Conservation (phyloP, 805 yeast species). For the Candida ascalaphidarum region DNA sequence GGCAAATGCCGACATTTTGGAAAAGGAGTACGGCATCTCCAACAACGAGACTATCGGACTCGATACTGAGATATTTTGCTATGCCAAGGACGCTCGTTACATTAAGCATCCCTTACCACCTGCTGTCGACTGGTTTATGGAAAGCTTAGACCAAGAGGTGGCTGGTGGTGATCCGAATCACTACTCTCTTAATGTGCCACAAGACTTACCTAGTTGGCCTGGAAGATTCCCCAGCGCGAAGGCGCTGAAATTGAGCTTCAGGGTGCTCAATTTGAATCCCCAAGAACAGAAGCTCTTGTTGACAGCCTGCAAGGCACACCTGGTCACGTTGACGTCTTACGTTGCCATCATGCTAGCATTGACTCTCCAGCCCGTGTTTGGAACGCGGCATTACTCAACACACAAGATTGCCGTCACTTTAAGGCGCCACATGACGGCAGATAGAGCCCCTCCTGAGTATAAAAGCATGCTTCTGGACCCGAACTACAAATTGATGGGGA, state of each 20-base stretch:
- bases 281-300: slow-evolving; percentile 14
- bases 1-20: slow-evolving; percentile 2
- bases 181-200: too few species aligned
- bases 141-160: slow-evolving; percentile 11
- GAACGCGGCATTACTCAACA: slow-evolving; percentile 13
- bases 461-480: slow-evolving; percentile 7
- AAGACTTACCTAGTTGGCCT: slow-evolving; percentile 16
- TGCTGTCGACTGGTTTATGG: slow-evolving; percentile 23
- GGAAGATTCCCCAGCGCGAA: slow-evolving; percentile 16
- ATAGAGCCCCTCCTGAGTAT: slow-evolving; percentile 8
- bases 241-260: slow-evolving; percentile 13
- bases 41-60: slow-evolving; percentile 1
- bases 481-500: slow-evolving; percentile 20
- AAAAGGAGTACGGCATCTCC: slow-evolving; percentile 4
- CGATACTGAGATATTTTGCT: slow-evolving; percentile 13
- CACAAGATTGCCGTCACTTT: slow-evolving; percentile 25
- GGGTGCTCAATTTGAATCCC: slow-evolving; percentile 17
- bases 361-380: slow-evolving; percentile 20
- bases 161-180: slow-evolving; percentile 10
- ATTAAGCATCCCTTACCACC: slow-evolving; percentile 24
- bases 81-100: slow-evolving; percentile 8
- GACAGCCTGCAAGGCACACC: slow-evolving; percentile 16
- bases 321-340: slow-evolving; percentile 26
- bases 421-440: slow-evolving; percentile 14
- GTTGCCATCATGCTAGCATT: slow-evolving; percentile 15